Evolutionary conservation across 2,329 filamentous ascomycete species (phyloP), one percentile per base, ranked within the genome.

Genomic region (Penicillium sp.): DNA sequence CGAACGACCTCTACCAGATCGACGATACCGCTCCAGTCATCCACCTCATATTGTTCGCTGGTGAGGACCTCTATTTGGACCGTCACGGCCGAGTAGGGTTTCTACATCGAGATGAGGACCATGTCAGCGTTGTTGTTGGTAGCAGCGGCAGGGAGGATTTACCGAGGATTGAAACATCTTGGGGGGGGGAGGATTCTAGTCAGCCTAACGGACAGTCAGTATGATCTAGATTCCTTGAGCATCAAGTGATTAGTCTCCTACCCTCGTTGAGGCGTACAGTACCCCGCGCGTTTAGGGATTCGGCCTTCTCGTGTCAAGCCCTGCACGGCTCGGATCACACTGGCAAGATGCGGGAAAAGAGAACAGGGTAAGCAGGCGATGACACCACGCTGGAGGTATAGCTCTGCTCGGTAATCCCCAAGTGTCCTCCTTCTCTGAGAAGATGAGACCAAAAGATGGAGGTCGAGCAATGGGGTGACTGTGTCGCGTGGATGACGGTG

Each of bases 1-100:
- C 91, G 90, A 75, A 99, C 91, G 60, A 95, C 92, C 78, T 99
- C 95, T 66, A 98, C 91, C 26, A 99, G 87, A 72, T 98, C 93
- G 44, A 94, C 91, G 67, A 99, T 92, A 26, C 94, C 95, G 71
- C 91, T 90, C 40, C 96, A 83, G 76, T 98, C 93, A 75, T 98
- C 92, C 74, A 96, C 92, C 63, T 96, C 90, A 78, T 91, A 96
- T 65, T 90, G 84, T 78, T 97, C 94, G 72, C 91, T 90, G 1
- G 94, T 98, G 70, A 98, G 86, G 62, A 89, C 89, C 78, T 98
- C 95, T 71, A 99, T 87, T 66, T 92, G 91, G 58, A 97, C 94
- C 38, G 94, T 97, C 65, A 99, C 89, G 45, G 95, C 93, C 74
- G 95, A 92, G 78, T 93, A 98, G 3, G 94, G 93, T 78, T 95